Conservation (phyloP, 1,139 yeast genomes). For the Blastobotrys indianensis region DNA sequence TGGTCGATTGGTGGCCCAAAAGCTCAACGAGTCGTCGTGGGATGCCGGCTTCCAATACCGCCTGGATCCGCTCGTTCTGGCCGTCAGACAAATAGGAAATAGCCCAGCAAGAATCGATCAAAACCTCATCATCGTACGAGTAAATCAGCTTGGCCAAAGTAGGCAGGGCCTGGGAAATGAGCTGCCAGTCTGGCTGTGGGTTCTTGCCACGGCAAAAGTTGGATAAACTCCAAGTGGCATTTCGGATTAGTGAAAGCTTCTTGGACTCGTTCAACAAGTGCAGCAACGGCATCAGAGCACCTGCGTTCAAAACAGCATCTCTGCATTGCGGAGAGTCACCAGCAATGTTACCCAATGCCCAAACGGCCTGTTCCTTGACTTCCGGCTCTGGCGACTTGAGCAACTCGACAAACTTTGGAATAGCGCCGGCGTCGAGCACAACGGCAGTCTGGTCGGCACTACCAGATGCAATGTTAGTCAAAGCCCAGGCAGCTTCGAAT, state of each 20-base stretch:
- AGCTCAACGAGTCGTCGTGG: constrained; percentile 92
- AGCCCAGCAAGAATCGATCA: constrained; percentile 99
- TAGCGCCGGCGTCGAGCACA: constrained; percentile 91
- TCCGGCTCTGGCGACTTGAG: constrained; percentile 77
- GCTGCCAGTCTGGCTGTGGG: constrained; percentile 93
- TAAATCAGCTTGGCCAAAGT: constrained; percentile 86
- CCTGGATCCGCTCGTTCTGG: constrained; percentile 86
- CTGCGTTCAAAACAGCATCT: constrained; percentile 76
- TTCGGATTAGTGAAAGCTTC: constrained; percentile 75
- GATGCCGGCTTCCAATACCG: constrained; percentile 92
- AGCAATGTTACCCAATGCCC: constrained; percentile 99
- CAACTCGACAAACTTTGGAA: constrained; percentile 81
- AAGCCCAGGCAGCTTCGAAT: constrained; percentile 98
- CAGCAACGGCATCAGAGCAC: constrained; percentile 87
- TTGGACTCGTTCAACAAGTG: constrained; percentile 72
- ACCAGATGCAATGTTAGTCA: constrained; percentile 97
- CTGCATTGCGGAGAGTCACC: constrained; percentile 91
- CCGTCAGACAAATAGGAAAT: constrained; percentile 94
- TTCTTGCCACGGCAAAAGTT: constrained; percentile 94
- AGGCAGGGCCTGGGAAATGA: constrained; percentile 83
- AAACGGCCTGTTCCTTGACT: constrained; percentile 96
- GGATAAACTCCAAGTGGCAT: constrained; percentile 97
- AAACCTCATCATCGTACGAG: constrained; percentile 85
- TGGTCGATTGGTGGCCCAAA: constrained; percentile 71
- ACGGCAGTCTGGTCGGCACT: constrained; percentile 80